These are phyloP conservation scores for Fomitopsis palustris DNA, from an alignment of 1,284 basidiomycete genomes.

Conservation along the genomic window DNA sequence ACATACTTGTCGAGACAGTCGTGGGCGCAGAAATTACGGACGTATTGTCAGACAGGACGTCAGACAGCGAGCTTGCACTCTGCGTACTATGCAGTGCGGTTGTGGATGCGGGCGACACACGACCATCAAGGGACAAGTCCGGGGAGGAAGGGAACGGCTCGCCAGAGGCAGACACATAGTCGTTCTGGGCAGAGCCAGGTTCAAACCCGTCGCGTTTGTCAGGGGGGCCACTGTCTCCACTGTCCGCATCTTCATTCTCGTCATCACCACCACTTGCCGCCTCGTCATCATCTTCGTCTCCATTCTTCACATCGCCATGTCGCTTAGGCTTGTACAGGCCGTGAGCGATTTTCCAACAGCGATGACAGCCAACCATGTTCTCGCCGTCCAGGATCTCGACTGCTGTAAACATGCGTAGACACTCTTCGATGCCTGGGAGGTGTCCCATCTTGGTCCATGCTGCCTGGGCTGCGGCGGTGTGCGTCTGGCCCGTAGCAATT, in stretches of 20 bases:
- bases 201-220: not conserved
- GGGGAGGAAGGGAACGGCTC: conserved; percentile 19
- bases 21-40: conserved; percentile 28
- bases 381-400: conserved; percentile 92
- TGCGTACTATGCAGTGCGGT: conserved; percentile 20
- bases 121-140: conserved; percentile 11
- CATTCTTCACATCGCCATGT: conserved; percentile 25
- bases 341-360: conserved; percentile 88
- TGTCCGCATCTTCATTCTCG: conserved; percentile 7
- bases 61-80: conserved; percentile 17
- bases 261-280: conserved; percentile 26
- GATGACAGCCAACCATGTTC: conserved; percentile 89
- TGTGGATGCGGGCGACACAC: conserved; percentile 29
- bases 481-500: conserved; percentile 13
- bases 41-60: conserved; percentile 17
- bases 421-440: conserved; percentile 63
- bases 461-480: conserved; percentile 28
- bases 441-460: conserved; percentile 50
- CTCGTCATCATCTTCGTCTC: conserved; percentile 35
- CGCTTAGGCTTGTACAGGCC: conserved; percentile 44
- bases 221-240: conserved; percentile 1
- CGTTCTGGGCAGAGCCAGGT: not conserved
- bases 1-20: conserved; percentile 12
- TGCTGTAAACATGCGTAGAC: conserved; percentile 81
- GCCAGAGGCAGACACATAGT: not conserved